phyloP scores from a whole-genome alignment of 2,329 filamentous ascomycete species.

The Phoma sp. region DNA sequence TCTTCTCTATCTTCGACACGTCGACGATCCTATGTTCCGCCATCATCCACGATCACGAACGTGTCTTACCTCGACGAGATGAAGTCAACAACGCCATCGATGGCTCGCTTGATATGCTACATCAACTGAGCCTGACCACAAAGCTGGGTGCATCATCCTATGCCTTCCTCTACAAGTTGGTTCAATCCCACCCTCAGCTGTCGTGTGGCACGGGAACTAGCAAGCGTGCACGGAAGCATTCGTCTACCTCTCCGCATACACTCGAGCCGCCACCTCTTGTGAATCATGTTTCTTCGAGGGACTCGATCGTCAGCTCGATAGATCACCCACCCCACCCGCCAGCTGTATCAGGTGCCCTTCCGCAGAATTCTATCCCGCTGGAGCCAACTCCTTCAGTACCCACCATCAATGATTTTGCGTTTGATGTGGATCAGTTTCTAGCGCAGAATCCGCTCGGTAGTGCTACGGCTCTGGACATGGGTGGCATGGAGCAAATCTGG shows the following conservation, averaged over 20 bases:
- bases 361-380: background rate
- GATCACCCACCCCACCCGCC: background rate
- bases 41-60: constrained; percentile 58
- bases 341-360: background rate
- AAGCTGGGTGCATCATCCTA: constrained; percentile 42
- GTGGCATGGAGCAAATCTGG: constrained; percentile 44
- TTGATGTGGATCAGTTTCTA: constrained; percentile 41
- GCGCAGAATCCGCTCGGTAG: constrained; percentile 34
- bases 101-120: constrained; percentile 37
- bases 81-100: constrained; percentile 53
- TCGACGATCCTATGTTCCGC: constrained; percentile 61
- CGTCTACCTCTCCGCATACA: background rate
- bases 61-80: constrained; percentile 51
- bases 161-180: constrained; percentile 41
- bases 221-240: constrained; percentile 27
- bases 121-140: constrained; percentile 38
- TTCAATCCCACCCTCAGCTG: constrained; percentile 37
- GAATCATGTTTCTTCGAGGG: background rate
- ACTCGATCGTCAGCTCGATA: background rate
- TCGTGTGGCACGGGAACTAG: constrained; percentile 16
- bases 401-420: constrained; percentile 28
- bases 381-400: constrained; percentile 12
- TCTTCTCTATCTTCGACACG: constrained; percentile 62
- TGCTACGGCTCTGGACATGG: constrained; percentile 30
- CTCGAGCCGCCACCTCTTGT: constrained; percentile 4